A percentile compares a stretch with the other conserved stretches of the same genome.
Conservation (phyloP, 2,329 filamentous ascomycete species). For the Penicillium glabrum region DNA sequence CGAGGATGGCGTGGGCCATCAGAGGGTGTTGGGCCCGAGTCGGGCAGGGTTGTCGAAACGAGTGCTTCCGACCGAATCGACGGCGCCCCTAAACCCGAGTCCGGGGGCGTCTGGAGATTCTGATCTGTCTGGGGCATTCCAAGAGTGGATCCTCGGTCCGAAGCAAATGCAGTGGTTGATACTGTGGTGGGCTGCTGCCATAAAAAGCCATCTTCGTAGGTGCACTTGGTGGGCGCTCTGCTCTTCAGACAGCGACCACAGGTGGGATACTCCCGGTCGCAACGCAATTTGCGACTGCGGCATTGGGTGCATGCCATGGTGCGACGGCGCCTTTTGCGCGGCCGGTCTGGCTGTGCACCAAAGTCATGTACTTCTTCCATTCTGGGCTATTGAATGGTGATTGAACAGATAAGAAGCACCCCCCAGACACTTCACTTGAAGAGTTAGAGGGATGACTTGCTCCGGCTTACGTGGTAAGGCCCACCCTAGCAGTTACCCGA, state of each 20-base stretch:
- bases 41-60: slow-evolving; percentile 11
- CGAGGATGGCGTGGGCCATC: not conserved
- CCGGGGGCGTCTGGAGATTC: slow-evolving; percentile 26
- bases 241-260: slow-evolving; percentile 42
- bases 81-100: slow-evolving; percentile 31
- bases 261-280: slow-evolving; percentile 43
- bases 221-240: slow-evolving; percentile 35
- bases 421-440: not conserved
- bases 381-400: not conserved
- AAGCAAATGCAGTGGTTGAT: slow-evolving; percentile 22
- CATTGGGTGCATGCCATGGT: slow-evolving; percentile 45
- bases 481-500: slow-evolving; percentile 10
- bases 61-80: slow-evolving; percentile 24
- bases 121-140: slow-evolving; percentile 22
- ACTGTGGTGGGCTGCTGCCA: slow-evolving; percentile 41
- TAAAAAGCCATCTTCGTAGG: slow-evolving; percentile 42
- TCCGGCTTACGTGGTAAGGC: slow-evolving; percentile 10
- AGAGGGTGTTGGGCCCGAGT: slow-evolving; percentile 7
- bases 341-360: slow-evolving; percentile 23
- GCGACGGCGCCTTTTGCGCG: slow-evolving; percentile 39
- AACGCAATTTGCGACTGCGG: slow-evolving; percentile 43
- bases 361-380: slow-evolving; percentile 14
- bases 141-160: slow-evolving; percentile 24
- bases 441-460: not conserved
- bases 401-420: not conserved